A percentile compares a stretch with the other conserved stretches of the same genome.
Conservation (phyloP, 2,329 filamentous ascomycete genomes). For the Parasarocladium wereldwijsianum region DNA sequence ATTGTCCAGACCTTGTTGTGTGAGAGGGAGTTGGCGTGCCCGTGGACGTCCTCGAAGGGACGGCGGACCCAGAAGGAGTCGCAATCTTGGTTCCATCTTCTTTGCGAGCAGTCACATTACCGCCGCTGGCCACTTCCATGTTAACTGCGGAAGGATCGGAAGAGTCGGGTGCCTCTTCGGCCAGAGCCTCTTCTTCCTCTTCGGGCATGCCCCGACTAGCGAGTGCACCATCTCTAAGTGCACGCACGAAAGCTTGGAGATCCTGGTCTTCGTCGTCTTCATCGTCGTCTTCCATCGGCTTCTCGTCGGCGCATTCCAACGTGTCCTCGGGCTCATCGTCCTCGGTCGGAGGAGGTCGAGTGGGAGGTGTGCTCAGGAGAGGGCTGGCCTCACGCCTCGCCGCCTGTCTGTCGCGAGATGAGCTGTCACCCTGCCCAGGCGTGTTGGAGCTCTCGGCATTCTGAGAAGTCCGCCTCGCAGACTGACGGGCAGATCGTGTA, state of each 20-base stretch:
- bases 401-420: constrained; percentile 41
- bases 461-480: constrained; percentile 24
- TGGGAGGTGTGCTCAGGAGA: too few relatives aligned
- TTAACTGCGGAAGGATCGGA: constrained; percentile 77
- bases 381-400: constrained; percentile 44
- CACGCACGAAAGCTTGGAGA: constrained; percentile 78
- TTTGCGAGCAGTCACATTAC: constrained; percentile 79
- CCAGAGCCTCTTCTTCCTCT: constrained; percentile 70
- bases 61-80: constrained; percentile 55
- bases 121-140: constrained; percentile 73
- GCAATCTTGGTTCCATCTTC: constrained; percentile 80
- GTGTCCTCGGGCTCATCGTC: constrained; percentile 52
- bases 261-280: constrained; percentile 54
- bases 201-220: too few relatives aligned
- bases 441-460: constrained; percentile 24
- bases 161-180: constrained; percentile 43
- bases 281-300: constrained; percentile 60
- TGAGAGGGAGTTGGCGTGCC: constrained; percentile 33
- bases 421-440: constrained; percentile 28
- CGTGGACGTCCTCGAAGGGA: background rate
- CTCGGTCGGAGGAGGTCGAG: constrained; percentile 38
- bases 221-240: too few relatives aligned
- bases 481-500: constrained; percentile 28
- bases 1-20: constrained; percentile 52
- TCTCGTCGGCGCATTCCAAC: constrained; percentile 87